Evolutionary conservation across 768 basidiomycete genomes (phyloP).

Genomic region (Lactarius vividus): DNA sequence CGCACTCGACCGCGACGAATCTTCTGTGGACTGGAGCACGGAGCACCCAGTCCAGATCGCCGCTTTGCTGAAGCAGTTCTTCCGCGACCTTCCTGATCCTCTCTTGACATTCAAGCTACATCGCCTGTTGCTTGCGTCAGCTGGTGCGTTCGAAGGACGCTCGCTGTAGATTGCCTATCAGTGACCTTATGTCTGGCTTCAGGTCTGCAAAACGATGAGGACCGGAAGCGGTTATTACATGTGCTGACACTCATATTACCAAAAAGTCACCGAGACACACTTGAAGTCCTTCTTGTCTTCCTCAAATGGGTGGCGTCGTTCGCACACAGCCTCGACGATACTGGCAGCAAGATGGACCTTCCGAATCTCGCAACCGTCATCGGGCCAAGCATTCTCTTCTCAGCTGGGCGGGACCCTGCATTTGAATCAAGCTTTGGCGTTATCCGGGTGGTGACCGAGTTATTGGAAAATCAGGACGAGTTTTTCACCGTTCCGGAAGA

Average conservation of each 20-base stretch:
- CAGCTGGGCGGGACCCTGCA: constrained; percentile 77
- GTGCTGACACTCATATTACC: constrained; percentile 84
- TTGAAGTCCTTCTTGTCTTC: constrained; percentile 98
- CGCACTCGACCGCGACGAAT: constrained; percentile 90
- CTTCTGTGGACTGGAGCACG: constrained; percentile 85
- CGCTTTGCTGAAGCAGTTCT: constrained; percentile 94
- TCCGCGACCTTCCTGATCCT: constrained; percentile 94
- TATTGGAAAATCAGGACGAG: constrained; percentile 93
- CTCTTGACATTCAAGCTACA: constrained; percentile 94
- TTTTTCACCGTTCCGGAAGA: constrained; percentile 94
- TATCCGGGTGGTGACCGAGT: constrained; percentile 78
- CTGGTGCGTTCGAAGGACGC: constrained; percentile 54
- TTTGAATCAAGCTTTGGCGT: constrained; percentile 91
- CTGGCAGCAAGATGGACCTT: constrained; percentile 98
- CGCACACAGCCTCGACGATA: constrained; percentile 95
- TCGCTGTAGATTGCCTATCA: constrained; percentile 1
- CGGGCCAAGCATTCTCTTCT: constrained; percentile 95
- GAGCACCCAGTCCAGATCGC: constrained; percentile 98
- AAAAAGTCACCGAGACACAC: constrained; percentile 91
- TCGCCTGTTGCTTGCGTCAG: constrained; percentile 80
- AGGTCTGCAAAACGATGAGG: constrained; percentile 73
- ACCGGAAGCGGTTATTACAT: constrained; percentile 82
- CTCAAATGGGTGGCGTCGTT: constrained; percentile 99
- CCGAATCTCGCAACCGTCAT: constrained; percentile 95
- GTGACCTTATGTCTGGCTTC: constrained; percentile 34